Evolutionary conservation across 139 green algal species (phyloP), one percentile per base, ranked within the genome.

Genomic region (Zygnema circumcarinatum): DNA sequence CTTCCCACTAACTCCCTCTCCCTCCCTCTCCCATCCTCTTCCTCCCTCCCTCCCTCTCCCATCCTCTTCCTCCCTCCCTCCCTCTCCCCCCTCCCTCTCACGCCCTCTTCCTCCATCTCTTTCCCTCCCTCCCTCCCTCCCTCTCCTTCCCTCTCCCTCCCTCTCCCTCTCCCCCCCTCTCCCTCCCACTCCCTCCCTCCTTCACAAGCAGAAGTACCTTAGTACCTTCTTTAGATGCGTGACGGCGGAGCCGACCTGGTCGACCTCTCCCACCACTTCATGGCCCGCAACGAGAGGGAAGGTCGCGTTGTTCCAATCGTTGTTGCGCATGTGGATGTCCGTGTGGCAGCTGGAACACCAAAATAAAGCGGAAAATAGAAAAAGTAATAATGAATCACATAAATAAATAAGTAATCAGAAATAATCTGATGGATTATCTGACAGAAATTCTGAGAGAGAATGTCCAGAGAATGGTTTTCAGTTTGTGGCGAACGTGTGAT

Each of bases 311-410:
- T 80, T 36, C 73, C 73, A 80, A 47, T 80, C 73, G n/a, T 80
- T 80, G 73, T 80, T 47, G 73, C 73, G 73, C 73, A 80, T 38
- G 73, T 80, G 73, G 25, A 80, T 31, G n/a, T 80, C 73, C 29
- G 73, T 80, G 73, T 80, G 73, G n/a, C 73, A 80, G 22, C 73
- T 80, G 73, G 22, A 1, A 1, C 7, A 25, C 16, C 47, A 25
- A n/a, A n/a, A n/a, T 16, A 62, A 62, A 62, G 47, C 16, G 47
- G 16, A 62, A 16, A 62, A 62, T 7, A 16, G 47, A 62, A 16
- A 62, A 16, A 62, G 47, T 25, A 62, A 62, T 62, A 62, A 16
- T 25, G 47, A 62, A 16, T 62, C 47, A 62, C 7, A 62, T 7
- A 62, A n/a, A n/a, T n/a, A n/a, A n/a, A n/a, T n/a, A n/a, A n/a